Evolutionary conservation across 352 stramenopile genomes (phyloP), one percentile per base, ranked within the genome.

Genomic region (Globisporangium ultimum): DNA sequence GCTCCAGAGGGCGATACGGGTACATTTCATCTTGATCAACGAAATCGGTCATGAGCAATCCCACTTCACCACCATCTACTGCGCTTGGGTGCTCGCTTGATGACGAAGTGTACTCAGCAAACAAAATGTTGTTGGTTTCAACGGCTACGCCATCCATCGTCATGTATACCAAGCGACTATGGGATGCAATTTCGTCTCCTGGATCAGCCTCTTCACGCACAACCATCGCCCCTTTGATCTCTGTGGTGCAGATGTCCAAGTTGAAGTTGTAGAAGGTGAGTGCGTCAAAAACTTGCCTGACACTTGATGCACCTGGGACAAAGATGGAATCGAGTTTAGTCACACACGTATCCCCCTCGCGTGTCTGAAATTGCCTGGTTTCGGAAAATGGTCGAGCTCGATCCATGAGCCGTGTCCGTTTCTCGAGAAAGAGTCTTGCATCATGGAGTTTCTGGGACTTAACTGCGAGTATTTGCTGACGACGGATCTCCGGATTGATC

Each of bases 271-370:
- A 58, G 38, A 22, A 49, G 14, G 18, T 14, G 14, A 58, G 52
- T 14, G 22, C 38, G 22, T 58, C 17, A 21, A 46, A 58, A 4
- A 58, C 52, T 21, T 58, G 52, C 38, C 21, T 49, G 52, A 49
- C 52, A 21, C 41, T 58, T 12, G 24, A 48, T 12, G 41, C 52
- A 21, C 42, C n/a, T 5, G 15, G 12, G 17, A 58, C 15, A 3
- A 20, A 22, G 12, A 36, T 20, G 15, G 48, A 12, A 21, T 49
- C 41, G 13, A 58, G 15, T 21, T 36, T 32, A 1, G 15, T 13
- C 2, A 38, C 36, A 22, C 10, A 47, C 3, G 13, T 49, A 15
- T 58, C 52, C 34, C 52, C 52, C 11, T 43, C 17, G 2, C 14
- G 15, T 1, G 20, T 20, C 18, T 40, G 40, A 10, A 32, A 34